Evolutionary conservation across 495 filamentous ascomycete genomes (phyloP).

Genomic region (Xylaria flabelliformis): DNA sequence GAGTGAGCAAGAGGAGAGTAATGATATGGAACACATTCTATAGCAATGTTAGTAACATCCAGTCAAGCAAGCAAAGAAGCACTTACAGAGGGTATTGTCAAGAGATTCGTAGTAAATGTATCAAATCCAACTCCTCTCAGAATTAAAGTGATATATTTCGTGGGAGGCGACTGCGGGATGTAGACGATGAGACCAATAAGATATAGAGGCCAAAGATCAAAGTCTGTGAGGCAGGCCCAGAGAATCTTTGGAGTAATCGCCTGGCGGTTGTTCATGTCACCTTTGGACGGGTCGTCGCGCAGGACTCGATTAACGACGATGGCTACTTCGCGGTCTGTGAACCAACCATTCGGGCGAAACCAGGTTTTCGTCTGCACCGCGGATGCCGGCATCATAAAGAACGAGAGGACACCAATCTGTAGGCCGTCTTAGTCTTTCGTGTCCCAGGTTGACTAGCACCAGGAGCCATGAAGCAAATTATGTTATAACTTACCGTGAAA

Average conservation of each 20-base stretch:
- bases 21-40: slow-evolving; percentile 56
- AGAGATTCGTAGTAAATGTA: slow-evolving; percentile 71
- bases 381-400: slow-evolving; percentile 62
- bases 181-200: slow-evolving; percentile 65
- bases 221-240: slow-evolving; percentile 68
- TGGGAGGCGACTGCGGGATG: slow-evolving; percentile 63
- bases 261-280: slow-evolving; percentile 66
- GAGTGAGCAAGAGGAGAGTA: slow-evolving; percentile 59
- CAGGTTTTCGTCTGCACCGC: slow-evolving; percentile 59
- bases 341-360: slow-evolving; percentile 59
- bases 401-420: slow-evolving; percentile 55
- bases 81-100: slow-evolving; percentile 64
- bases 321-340: slow-evolving; percentile 56
- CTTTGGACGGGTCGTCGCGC: slow-evolving; percentile 63
- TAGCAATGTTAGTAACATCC: background rate
- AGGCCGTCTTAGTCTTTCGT: background rate
- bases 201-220: slow-evolving; percentile 78
- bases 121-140: slow-evolving; percentile 66
- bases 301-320: slow-evolving; percentile 59
- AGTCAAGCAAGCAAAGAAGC: slow-evolving; percentile 12
- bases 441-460: too few species aligned
- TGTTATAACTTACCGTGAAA: slow-evolving; percentile 37
- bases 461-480: background rate
- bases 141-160: slow-evolving; percentile 68
- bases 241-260: slow-evolving; percentile 64